These are phyloP conservation scores for Wickerhamiella nectarea DNA, from an alignment of 805 yeast genomes.

Conservation along the genomic window DNA sequence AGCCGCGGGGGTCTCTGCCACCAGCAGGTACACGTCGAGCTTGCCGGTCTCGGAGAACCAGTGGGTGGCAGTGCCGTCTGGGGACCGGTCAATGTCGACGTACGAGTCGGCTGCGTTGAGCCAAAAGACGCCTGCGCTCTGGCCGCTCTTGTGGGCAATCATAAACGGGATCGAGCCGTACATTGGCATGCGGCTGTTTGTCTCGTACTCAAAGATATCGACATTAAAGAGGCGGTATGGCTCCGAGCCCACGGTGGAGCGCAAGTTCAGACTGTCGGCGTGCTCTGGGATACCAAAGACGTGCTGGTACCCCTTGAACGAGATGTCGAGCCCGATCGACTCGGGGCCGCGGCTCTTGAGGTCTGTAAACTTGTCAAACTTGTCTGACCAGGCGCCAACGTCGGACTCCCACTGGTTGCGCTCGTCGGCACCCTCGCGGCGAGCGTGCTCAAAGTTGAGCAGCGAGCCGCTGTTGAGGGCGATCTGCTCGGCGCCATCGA, in stretches of 20 bases:
- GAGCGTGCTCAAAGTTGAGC: conserved; percentile 71
- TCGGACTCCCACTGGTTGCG: conserved; percentile 42
- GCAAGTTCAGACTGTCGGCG: conserved; percentile 63
- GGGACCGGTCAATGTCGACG: conserved; percentile 45
- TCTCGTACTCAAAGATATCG: conserved; percentile 88
- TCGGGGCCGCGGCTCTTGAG: conserved; percentile 60
- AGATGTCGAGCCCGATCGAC: conserved; percentile 66
- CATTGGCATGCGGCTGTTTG: conserved; percentile 75
- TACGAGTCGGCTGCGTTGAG: conserved; percentile 85
- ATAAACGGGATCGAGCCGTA: conserved; percentile 89
- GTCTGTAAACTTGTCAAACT: conserved; percentile 57
- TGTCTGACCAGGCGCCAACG: conserved; percentile 56
- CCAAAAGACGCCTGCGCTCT: conserved; percentile 77
- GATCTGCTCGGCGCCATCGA: conserved; percentile 36
- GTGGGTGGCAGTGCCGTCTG: conserved; percentile 40
- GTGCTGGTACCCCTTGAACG: conserved; percentile 43
- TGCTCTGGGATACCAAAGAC: conserved; percentile 97
- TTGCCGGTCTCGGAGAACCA: conserved; percentile 92
- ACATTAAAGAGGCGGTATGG: conserved; percentile 88
- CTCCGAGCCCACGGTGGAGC: conserved; percentile 41
- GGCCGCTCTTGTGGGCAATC: conserved; percentile 46
- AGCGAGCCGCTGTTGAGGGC: conserved; percentile 55
- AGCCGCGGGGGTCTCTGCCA: conserved; percentile 43
- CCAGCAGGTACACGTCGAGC: conserved; percentile 56
- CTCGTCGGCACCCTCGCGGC: conserved; percentile 35